Evolutionary conservation across 768 basidiomycete species (phyloP).

Genomic region (Amanita subjunquillea): DNA sequence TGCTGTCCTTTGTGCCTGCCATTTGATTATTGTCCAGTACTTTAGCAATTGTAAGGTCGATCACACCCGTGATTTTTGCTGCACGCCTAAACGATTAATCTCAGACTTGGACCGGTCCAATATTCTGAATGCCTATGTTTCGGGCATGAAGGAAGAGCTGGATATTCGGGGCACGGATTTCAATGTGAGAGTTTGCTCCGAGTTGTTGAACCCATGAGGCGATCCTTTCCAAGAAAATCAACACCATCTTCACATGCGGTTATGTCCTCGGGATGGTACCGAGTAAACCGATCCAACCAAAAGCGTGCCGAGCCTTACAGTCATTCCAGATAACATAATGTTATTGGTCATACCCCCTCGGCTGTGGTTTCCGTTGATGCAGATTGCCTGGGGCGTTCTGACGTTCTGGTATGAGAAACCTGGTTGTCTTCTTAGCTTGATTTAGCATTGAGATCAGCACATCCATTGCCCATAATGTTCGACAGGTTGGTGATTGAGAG

Average conservation of each 20-base stretch:
- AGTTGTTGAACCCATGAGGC: background rate
- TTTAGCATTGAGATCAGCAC: constrained; percentile 28
- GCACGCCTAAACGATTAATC: background rate
- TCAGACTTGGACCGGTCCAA: constrained; percentile 61
- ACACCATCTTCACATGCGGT: constrained; percentile 64
- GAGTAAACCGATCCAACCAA: constrained; percentile 23
- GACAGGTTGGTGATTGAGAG: constrained; percentile 32
- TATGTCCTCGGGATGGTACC: constrained; percentile 71
- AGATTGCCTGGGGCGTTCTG: constrained; percentile 54
- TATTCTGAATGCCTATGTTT: constrained; percentile 67
- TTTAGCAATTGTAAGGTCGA: constrained; percentile 46
- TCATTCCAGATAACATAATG: constrained; percentile 46
- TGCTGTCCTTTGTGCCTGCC: background rate
- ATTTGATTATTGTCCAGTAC: constrained; percentile 27
- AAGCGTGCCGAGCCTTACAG: background rate
- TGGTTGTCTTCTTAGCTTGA: background rate
- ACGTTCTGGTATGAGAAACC: constrained; percentile 41
- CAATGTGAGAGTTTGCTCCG: constrained; percentile 27
- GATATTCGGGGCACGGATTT: constrained; percentile 54
- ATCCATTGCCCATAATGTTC: constrained; percentile 40
- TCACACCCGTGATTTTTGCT: background rate
- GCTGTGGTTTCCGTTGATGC: constrained; percentile 58
- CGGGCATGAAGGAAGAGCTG: constrained; percentile 68
- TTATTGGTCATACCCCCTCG: constrained; percentile 53
- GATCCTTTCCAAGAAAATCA: constrained; percentile 37